phyloP scores from a whole-genome alignment of 257 asterid genomes.

The Salvia splendens region DNA sequence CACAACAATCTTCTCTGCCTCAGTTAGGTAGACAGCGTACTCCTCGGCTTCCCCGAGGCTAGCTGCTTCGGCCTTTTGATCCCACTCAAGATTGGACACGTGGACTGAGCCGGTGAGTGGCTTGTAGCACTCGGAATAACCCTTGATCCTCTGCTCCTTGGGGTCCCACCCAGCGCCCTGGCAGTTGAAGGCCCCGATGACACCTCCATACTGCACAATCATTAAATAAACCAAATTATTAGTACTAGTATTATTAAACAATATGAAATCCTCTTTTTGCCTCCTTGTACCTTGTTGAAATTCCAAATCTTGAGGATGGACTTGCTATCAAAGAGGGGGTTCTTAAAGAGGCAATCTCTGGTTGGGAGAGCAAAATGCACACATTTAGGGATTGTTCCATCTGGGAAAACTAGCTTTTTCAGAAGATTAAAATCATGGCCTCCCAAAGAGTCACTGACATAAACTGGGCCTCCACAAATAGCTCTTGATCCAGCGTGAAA shows the following conservation, averaged over 20 bases:
- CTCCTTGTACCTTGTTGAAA: slow-evolving; percentile 52
- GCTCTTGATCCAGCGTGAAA: slow-evolving; percentile 84
- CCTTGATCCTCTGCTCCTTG: slow-evolving; percentile 66
- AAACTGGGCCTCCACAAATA: slow-evolving; percentile 77
- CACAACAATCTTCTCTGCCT: slow-evolving; percentile 44
- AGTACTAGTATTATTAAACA: too few relatives aligned
- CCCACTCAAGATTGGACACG: slow-evolving; percentile 59
- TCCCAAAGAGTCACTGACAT: slow-evolving; percentile 72
- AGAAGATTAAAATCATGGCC: slow-evolving; percentile 74
- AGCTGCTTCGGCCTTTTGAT: slow-evolving; percentile 47
- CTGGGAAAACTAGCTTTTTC: slow-evolving; percentile 54
- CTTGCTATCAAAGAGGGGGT: slow-evolving; percentile 70
- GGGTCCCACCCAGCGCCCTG: slow-evolving; percentile 93
- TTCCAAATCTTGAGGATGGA: slow-evolving; percentile 78
- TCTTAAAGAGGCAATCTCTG: slow-evolving; percentile 75
- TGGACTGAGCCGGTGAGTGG: slow-evolving; percentile 49
- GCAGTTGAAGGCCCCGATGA: slow-evolving; percentile 79
- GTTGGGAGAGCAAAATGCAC: slow-evolving; percentile 75
- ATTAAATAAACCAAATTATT: too few relatives aligned
- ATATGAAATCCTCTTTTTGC: too few relatives aligned
- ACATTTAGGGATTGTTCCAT: slow-evolving; percentile 72
- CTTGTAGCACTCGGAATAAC: slow-evolving; percentile 67
- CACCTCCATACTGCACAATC: slow-evolving; percentile 61
- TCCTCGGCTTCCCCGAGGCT: slow-evolving; percentile 56
- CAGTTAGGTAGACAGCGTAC: slow-evolving; percentile 56